A percentile compares a stretch with the other conserved stretches of the same genome.
Evolutionary conservation across 2,329 filamentous ascomycete genomes (phyloP).

Genomic region (Westerdykella aurantiaca): DNA sequence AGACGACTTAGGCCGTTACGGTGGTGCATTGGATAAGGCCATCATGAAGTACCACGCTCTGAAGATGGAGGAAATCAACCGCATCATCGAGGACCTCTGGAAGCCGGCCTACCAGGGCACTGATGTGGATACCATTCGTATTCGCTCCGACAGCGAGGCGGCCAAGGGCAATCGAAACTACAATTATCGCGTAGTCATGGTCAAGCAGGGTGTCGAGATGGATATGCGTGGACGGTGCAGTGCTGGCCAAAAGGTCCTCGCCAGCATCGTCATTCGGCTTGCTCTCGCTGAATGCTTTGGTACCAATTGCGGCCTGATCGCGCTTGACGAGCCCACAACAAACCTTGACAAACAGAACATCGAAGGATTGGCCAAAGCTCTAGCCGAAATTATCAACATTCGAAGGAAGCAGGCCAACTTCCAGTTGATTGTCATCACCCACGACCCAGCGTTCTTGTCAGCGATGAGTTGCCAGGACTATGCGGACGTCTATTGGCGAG

Average conservation of each 20-base stretch:
- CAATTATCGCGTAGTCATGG: constrained; percentile 97
- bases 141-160: constrained; percentile 82
- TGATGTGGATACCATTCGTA: constrained; percentile 93
- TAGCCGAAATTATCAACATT: constrained; percentile 80
- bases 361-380: constrained; percentile 72
- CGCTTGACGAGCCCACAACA: constrained; percentile 94
- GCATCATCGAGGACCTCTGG: constrained; percentile 94
- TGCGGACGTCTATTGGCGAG: constrained; percentile 84
- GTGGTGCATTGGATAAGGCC: constrained; percentile 81
- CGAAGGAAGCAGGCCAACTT: constrained; percentile 87
- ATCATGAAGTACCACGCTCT: constrained; percentile 95
- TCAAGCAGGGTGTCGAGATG: constrained; percentile 96
- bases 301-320: constrained; percentile 90
- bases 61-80: constrained; percentile 98
- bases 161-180: constrained; percentile 72
- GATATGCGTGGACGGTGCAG: constrained; percentile 98
- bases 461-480: constrained; percentile 94
- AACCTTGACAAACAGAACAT: constrained; percentile 97
- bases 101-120: constrained; percentile 93
- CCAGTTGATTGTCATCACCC: constrained; percentile 96
- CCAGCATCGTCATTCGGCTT: constrained; percentile 93
- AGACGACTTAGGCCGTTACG: constrained; percentile 80
- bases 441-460: constrained; percentile 92
- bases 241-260: constrained; percentile 92
- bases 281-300: constrained; percentile 96